phyloP scores from a whole-genome alignment of 1,284 basidiomycete species.

The Sphagnurus paluster region DNA sequence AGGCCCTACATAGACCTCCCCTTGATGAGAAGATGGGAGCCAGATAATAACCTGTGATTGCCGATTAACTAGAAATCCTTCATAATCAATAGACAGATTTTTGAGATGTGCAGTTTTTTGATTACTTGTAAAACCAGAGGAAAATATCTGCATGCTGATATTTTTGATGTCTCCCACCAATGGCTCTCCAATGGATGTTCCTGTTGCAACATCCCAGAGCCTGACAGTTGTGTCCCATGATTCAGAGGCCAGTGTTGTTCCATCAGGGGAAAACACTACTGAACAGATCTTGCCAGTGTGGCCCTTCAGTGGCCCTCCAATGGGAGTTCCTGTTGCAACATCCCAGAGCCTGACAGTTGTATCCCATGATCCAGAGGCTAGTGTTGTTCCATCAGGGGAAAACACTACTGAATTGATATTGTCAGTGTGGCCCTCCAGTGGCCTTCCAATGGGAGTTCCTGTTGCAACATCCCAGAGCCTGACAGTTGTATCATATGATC shows the following conservation, averaged over 20 bases:
- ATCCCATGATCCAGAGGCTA: no score
- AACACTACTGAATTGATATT: not conserved
- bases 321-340: not conserved
- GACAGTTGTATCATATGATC: constrained; percentile 19
- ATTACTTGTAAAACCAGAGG: no score
- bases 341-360: no score
- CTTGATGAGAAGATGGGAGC: no score
- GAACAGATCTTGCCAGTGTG: not conserved
- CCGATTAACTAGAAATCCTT: no score
- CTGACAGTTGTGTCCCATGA: not conserved
- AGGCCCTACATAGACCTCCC: no score
- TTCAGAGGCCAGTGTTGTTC: not conserved
- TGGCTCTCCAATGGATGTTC: not conserved
- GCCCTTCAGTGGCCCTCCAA: not conserved
- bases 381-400: no score
- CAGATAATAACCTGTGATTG: no score
- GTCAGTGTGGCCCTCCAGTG: constrained; percentile 15
- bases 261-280: constrained; percentile 21
- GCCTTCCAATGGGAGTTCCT: not conserved
- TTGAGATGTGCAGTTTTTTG: no score
- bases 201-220: constrained; percentile 1
- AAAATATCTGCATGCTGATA: no score
- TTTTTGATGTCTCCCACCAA: not conserved
- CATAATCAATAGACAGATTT: no score
- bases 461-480: constrained; percentile 20